These are phyloP conservation scores for Jatropha podagrica DNA, from an alignment of 441 rosid genomes.

Conservation along the genomic window DNA sequence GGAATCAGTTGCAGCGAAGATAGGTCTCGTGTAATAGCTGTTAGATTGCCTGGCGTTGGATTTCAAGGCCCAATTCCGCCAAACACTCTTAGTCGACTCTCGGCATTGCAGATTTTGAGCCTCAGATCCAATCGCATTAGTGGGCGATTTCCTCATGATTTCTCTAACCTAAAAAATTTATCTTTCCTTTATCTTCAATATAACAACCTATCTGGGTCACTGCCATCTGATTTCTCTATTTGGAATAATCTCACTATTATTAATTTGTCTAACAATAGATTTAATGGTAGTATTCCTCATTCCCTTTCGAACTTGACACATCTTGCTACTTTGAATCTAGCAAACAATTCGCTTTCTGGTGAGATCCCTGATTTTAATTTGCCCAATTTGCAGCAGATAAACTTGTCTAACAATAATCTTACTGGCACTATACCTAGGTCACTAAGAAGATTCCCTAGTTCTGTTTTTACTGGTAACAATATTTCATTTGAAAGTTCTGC, in stretches of 20 bases:
- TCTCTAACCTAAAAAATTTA: conserved; percentile 53
- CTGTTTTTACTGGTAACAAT: conserved; percentile 54
- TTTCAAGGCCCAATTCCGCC: conserved; percentile 76
- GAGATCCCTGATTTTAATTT: conserved; percentile 66
- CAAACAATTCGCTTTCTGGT: conserved; percentile 71
- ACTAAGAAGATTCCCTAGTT: conserved; percentile 59
- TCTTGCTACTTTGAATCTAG: conserved; percentile 61
- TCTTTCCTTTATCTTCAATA: conserved; percentile 72
- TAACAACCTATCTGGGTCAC: conserved; percentile 64
- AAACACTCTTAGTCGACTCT: conserved; percentile 76
- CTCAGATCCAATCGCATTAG: conserved; percentile 80
- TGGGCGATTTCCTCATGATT: conserved; percentile 71
- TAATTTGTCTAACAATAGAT: conserved; percentile 71
- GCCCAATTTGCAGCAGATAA: conserved; percentile 50
- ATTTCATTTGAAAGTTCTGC: conserved; percentile 33
- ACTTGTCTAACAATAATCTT: conserved; percentile 63
- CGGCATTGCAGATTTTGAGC: conserved; percentile 65
- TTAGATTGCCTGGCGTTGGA: conserved; percentile 87
- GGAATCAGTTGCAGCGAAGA: conserved; percentile 75
- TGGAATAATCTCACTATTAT: conserved; percentile 71
- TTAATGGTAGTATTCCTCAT: conserved; percentile 61
- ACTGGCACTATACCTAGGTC: conserved; percentile 58
- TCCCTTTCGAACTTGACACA: conserved; percentile 55
- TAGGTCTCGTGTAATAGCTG: conserved; percentile 58
- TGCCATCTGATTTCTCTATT: conserved; percentile 65